Conservation (phyloP, 352 stramenopile genomes). For the Phytophthora citrophthora region DNA sequence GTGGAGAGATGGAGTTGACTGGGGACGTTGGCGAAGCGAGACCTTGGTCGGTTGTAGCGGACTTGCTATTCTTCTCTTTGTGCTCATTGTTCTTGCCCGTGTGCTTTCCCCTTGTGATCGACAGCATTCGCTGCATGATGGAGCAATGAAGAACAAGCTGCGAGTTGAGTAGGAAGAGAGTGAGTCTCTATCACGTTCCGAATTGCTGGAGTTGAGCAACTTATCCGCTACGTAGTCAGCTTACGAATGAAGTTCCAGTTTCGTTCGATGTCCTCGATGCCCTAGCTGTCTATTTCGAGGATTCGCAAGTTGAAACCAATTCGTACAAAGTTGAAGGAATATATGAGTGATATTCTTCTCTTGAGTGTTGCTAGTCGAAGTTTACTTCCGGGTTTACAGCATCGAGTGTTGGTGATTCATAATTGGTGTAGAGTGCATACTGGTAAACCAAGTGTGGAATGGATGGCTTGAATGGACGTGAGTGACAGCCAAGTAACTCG, state of each 20-base stretch:
- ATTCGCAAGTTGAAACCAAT: constrained; percentile 17
- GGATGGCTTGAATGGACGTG: constrained; percentile 81
- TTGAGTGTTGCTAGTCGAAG: constrained; percentile 13
- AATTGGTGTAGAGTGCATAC: constrained; percentile 94
- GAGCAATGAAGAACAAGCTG: background rate
- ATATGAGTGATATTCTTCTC: no score
- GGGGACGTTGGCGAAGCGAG: background rate
- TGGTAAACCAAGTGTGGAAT: constrained; percentile 97
- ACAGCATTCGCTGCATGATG: constrained; percentile 38
- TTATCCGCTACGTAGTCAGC: no score
- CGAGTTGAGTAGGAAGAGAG: background rate
- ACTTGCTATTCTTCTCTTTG: constrained; percentile 26
- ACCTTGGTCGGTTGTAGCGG: constrained; percentile 4
- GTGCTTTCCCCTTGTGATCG: constrained; percentile 24
- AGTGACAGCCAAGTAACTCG: constrained; percentile 78
- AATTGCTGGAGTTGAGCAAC: background rate
- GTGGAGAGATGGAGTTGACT: constrained; percentile 13
- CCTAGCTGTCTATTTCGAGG: constrained; percentile 27
- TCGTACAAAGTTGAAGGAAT: background rate
- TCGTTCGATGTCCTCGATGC: background rate
- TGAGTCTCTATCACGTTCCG: background rate
- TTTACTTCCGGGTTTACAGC: constrained; percentile 80
- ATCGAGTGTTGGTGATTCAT: constrained; percentile 67
- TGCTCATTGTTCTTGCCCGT: constrained; percentile 10
- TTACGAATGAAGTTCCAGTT: background rate